A percentile compares a stretch with the other conserved stretches of the same genome.
phyloP scores from a whole-genome alignment of 192 early-diverging fungal genomes.

The Oehlia diaphana region DNA sequence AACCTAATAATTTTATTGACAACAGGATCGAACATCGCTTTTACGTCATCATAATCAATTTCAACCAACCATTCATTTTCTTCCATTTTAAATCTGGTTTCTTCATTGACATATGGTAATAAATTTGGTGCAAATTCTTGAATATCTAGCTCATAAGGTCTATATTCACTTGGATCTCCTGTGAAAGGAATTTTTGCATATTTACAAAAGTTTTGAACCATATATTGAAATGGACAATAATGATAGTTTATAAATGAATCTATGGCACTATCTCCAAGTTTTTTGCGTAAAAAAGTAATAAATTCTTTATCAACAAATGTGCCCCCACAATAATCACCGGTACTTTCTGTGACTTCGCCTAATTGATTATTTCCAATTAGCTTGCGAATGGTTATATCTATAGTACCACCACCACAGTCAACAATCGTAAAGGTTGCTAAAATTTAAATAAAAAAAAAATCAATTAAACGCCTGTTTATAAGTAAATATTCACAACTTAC shows the following conservation, averaged over 20 bases:
- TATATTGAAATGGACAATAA: conserved; percentile 4
- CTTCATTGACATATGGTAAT: background rate
- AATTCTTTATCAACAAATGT: conserved; percentile 44
- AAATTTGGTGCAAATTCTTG: too few species aligned
- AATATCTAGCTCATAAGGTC: too few species aligned
- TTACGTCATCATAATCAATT: conserved; percentile 41
- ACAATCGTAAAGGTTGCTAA: conserved; percentile 39
- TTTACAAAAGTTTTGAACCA: background rate
- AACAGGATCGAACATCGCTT: conserved; percentile 38
- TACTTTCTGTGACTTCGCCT: conserved; percentile 24
- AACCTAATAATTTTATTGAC: conserved; percentile 35
- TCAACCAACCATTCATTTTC: conserved; percentile 42
- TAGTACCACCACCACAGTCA: conserved; percentile 47
- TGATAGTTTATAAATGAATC: conserved; percentile 33
- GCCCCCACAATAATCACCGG: conserved; percentile 41
- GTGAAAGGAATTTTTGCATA: background rate
- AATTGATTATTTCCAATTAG: conserved; percentile 28
- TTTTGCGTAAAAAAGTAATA: conserved; percentile 44
- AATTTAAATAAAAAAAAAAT: too few species aligned
- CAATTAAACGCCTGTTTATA: too few species aligned
- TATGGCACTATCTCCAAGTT: conserved; percentile 41
- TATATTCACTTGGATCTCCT: too few species aligned
- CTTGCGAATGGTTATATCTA: conserved; percentile 40
- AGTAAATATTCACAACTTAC: too few species aligned
- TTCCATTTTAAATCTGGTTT: conserved; percentile 45